Evolutionary conservation across 352 stramenopile genomes (phyloP).

Genomic region (Globisporangium paroecandrum): DNA sequence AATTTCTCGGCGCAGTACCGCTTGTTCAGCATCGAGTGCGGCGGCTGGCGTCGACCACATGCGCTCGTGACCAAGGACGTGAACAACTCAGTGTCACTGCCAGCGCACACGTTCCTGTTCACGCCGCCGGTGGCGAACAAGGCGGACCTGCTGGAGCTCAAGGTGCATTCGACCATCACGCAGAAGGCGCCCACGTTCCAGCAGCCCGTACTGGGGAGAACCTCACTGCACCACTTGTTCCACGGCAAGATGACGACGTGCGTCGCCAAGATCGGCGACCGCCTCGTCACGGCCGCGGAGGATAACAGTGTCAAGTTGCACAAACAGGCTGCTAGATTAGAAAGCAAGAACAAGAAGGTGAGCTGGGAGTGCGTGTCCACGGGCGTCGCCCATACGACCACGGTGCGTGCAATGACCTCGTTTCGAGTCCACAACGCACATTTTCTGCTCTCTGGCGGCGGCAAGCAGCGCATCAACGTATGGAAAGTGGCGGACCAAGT

Average conservation of each 20-base stretch:
- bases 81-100: conserved; percentile 24
- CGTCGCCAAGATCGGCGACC: conserved; percentile 42
- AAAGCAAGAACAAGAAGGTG: not conserved
- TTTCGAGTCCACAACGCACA: conserved; percentile 38
- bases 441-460: conserved; percentile 67
- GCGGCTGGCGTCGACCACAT: conserved; percentile 81
- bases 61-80: conserved; percentile 30
- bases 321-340: conserved; percentile 7
- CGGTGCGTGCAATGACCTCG: conserved; percentile 58
- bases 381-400: conserved; percentile 76
- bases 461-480: conserved; percentile 78
- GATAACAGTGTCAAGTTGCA: conserved; percentile 85
- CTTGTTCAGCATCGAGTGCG: conserved; percentile 71
- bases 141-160: conserved; percentile 46
- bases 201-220: conserved; percentile 20
- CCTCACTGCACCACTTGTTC: conserved; percentile 61
- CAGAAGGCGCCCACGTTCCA: not conserved
- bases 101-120: conserved; percentile 67
- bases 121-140: conserved; percentile 48
- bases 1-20: conserved; percentile 75
- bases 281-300: conserved; percentile 67
- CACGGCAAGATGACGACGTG: conserved; percentile 79
- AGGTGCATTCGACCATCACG: conserved; percentile 58
- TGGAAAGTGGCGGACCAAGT: conserved; percentile 48
- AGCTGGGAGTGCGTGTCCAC: conserved; percentile 49